phyloP scores from a whole-genome alignment of 768 basidiomycete genomes.

The Psilocybe subaeruginosa region DNA sequence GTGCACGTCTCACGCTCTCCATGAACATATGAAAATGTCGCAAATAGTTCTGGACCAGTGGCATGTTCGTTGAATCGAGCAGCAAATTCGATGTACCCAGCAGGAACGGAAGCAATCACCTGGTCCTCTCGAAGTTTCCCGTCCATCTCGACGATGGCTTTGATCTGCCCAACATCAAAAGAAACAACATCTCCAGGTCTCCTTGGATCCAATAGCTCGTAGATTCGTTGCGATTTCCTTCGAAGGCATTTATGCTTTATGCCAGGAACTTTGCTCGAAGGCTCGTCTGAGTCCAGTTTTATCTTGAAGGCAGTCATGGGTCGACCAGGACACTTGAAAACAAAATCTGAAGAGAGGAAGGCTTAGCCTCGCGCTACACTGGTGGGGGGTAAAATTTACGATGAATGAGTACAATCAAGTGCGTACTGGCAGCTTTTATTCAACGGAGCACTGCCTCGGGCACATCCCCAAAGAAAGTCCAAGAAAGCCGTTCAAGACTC shows the following conservation, averaged over 20 bases:
- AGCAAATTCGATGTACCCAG: constrained; percentile 21
- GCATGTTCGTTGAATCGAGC: constrained; percentile 19
- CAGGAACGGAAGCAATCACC: constrained; percentile 16
- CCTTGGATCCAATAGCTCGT: constrained; percentile 22
- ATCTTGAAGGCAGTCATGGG: constrained; percentile 18
- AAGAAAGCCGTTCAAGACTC: background rate
- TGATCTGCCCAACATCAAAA: constrained; percentile 24
- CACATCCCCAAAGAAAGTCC: background rate
- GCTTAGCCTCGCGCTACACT: background rate
- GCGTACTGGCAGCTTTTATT: background rate
- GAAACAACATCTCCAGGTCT: constrained; percentile 13
- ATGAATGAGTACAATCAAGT: background rate
- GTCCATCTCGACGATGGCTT: constrained; percentile 22
- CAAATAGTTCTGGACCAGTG: constrained; percentile 20
- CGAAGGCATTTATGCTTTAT: constrained; percentile 17
- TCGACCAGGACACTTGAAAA: background rate
- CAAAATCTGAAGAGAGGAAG: background rate
- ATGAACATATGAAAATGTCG: constrained; percentile 16
- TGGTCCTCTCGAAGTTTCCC: constrained; percentile 14
- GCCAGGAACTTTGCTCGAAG: background rate
- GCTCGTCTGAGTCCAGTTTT: background rate
- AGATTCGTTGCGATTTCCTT: constrained; percentile 17
- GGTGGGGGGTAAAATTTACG: background rate
- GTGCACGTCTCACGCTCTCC: constrained; percentile 13
- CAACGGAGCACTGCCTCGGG: background rate